Percentiles rank a stretch among this genome's conserved stretches.
These are phyloP conservation scores for Endotrypanum monterogeii DNA, from an alignment of 208 protist genomes.

Conservation along the genomic window DNA sequence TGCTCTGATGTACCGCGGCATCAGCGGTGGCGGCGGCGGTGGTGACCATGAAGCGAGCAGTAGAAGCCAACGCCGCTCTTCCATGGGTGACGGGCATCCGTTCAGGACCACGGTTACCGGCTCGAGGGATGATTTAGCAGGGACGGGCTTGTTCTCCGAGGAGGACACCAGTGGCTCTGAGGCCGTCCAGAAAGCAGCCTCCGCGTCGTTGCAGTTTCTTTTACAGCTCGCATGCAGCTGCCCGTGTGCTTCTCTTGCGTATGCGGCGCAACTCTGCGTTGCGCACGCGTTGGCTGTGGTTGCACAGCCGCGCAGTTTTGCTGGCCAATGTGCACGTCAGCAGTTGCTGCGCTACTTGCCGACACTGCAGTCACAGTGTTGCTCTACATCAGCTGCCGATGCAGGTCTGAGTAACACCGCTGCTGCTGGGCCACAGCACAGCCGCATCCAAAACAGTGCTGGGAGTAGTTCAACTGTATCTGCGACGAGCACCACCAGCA, in stretches of 20 bases:
- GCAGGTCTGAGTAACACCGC: neutral
- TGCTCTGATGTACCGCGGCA: slow-evolving; percentile 28
- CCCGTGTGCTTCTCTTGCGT: slow-evolving; percentile 55
- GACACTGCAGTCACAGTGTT: slow-evolving; percentile 14
- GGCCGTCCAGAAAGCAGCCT: slow-evolving; percentile 36
- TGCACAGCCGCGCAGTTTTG: slow-evolving; percentile 9
- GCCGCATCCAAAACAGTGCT: neutral
- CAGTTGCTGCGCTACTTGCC: slow-evolving; percentile 32
- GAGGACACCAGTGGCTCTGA: neutral
- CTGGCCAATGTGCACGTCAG: slow-evolving; percentile 15
- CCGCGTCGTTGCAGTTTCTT: slow-evolving; percentile 49
- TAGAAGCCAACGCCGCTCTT: neutral
- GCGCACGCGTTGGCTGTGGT: slow-evolving; percentile 39
- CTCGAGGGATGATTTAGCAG: slow-evolving; percentile 1
- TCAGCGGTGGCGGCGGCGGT: slow-evolving; percentile 1
- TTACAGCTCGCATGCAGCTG: slow-evolving; percentile 69
- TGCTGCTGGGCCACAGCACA: neutral
- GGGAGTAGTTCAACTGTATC: neutral
- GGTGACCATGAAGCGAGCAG: neutral
- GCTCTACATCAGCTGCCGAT: slow-evolving; percentile 1
- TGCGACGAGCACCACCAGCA: neutral
- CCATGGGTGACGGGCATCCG: neutral
- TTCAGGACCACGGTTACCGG: neutral
- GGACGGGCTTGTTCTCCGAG: slow-evolving; percentile 1
- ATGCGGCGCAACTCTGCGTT: slow-evolving; percentile 67